Percentiles rank a stretch among this genome's conserved stretches.
Conservation (phyloP, 768 basidiomycete species). For the Rhizopogon vinicolor region DNA sequence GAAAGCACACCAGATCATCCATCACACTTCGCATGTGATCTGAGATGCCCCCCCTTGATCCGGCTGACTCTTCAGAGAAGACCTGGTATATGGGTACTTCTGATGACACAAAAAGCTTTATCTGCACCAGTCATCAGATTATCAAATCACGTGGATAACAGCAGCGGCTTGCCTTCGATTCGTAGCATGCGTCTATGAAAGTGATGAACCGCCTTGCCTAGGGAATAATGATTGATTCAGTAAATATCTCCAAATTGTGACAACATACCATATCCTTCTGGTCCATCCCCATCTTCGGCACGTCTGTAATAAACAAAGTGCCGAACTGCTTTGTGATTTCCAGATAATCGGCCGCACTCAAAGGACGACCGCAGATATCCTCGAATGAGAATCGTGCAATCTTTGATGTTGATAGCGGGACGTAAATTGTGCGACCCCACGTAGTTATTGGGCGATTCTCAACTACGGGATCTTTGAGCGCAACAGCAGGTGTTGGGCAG, state of each 20-base stretch:
- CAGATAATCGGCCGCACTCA: conserved; percentile 94
- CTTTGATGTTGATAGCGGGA: conserved; percentile 75
- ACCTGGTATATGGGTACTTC: conserved; percentile 89
- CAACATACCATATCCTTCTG: conserved; percentile 76
- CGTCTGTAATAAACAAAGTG: conserved; percentile 83
- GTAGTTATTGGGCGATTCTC: conserved; percentile 62
- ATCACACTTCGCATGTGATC: conserved; percentile 92
- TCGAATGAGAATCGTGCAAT: conserved; percentile 86
- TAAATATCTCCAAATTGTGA: not conserved
- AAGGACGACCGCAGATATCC: conserved; percentile 82
- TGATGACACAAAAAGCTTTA: conserved; percentile 87
- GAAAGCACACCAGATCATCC: conserved; percentile 79
- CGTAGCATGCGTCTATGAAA: conserved; percentile 96
- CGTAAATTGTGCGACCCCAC: conserved; percentile 84
- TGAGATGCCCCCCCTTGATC: conserved; percentile 41
- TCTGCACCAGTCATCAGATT: conserved; percentile 37
- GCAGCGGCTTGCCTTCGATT: conserved; percentile 60
- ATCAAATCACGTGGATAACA: not conserved
- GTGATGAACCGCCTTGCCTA: conserved; percentile 95
- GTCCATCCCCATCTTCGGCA: conserved; percentile 83
- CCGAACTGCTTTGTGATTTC: conserved; percentile 87
- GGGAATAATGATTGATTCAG: conserved; percentile 1
- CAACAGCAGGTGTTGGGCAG: conserved; percentile 36
- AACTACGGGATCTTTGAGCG: conserved; percentile 44
- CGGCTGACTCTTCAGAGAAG: conserved; percentile 67